phyloP scores from a whole-genome alignment of 148 eudicot genomes.

The Persicaria maculosa region DNA sequence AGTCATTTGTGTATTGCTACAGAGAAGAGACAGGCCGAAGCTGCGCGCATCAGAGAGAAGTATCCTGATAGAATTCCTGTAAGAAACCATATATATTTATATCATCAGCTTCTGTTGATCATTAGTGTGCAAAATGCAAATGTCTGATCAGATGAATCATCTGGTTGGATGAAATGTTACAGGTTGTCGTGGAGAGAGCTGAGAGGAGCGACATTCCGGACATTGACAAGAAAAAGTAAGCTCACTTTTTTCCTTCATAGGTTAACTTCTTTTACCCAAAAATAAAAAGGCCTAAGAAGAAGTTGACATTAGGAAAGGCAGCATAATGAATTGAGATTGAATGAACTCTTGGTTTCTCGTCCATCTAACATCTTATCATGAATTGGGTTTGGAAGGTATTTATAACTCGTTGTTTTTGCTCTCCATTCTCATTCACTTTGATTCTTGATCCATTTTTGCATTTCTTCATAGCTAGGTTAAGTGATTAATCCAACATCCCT shows the following conservation, averaged over 20 bases:
- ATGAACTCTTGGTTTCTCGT: too few relatives aligned
- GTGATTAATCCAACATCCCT: not conserved
- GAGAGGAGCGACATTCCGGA: slow-evolving; percentile 39
- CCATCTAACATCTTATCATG: too few relatives aligned
- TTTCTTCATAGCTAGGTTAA: not conserved
- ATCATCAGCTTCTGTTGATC: not conserved
- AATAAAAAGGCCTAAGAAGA: not conserved
- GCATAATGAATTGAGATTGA: not conserved
- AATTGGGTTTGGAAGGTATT: too few relatives aligned
- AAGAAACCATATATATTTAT: slow-evolving; percentile 12
- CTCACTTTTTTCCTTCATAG: slow-evolving; percentile 3
- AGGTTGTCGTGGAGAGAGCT: slow-evolving; percentile 49
- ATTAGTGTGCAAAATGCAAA: not conserved
- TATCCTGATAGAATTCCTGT: slow-evolving; percentile 43
- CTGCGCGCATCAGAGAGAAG: slow-evolving; percentile 40
- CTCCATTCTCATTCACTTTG: not conserved
- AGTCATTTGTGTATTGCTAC: slow-evolving; percentile 9
- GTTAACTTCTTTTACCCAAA: not conserved
- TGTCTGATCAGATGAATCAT: not conserved
- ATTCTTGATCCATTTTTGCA: not conserved
- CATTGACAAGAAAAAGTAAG: slow-evolving; percentile 46
- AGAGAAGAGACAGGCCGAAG: slow-evolving; percentile 39
- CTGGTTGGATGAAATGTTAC: slow-evolving; percentile 7
- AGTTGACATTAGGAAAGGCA: not conserved
- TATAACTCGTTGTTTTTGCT: too few relatives aligned